Evolutionary conservation across 192 early-diverging fungal species (phyloP).

Genomic region (Coemansia sp.): DNA sequence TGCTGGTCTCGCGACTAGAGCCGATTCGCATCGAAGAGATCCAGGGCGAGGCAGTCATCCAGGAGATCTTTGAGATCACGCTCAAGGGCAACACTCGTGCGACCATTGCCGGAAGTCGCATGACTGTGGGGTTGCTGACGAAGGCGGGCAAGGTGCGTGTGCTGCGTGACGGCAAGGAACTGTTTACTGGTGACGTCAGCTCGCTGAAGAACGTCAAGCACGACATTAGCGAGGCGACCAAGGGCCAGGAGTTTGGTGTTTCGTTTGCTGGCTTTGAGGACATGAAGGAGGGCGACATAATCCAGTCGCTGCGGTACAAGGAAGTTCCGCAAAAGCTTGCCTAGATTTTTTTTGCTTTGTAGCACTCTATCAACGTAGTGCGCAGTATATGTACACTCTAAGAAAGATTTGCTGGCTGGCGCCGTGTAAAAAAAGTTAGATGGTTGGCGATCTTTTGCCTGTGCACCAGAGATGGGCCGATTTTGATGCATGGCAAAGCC

Average conservation of each 20-base stretch:
- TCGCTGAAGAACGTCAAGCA: conserved; percentile 85
- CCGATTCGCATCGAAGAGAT: conserved; percentile 74
- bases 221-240: conserved; percentile 82
- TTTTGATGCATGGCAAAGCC: not conserved
- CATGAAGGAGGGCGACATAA: conserved; percentile 77
- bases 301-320: conserved; percentile 66
- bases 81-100: conserved; percentile 70
- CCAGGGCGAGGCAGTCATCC: conserved; percentile 84
- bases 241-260: conserved; percentile 96
- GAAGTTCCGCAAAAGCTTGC: conserved; percentile 58
- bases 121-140: conserved; percentile 71
- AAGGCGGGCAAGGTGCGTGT: conserved; percentile 63
- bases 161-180: conserved; percentile 61
- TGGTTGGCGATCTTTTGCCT: not conserved
- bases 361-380: not conserved
- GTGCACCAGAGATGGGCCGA: not conserved
- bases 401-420: not conserved
- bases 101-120: conserved; percentile 80
- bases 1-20: conserved; percentile 72
- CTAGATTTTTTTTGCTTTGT: conserved; percentile 1
- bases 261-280: conserved; percentile 80
- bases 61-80: conserved; percentile 82
- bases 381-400: not conserved
- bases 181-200: conserved; percentile 69
- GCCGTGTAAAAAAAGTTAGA: not conserved